Base-by-base conservation (phyloP, 768 basidiomycete genomes). In the Steccherinum ochraceum region DNA sequence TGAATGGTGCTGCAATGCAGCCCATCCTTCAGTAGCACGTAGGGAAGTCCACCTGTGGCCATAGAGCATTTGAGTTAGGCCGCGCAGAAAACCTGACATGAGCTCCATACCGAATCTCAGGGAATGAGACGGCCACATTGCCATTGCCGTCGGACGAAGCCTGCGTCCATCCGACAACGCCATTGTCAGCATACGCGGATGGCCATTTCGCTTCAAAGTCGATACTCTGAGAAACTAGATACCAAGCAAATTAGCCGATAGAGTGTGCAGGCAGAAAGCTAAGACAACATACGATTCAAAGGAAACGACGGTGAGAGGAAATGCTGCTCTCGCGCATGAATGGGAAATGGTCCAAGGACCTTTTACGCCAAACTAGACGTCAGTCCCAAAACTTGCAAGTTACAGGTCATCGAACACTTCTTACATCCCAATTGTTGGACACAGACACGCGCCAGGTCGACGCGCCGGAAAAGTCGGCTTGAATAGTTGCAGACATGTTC, bases 321-420 rank as follows among this genome's bases (percentile, higher is more conserved):
- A 49, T 91, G 83, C 45, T 92, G 90, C 56, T 92, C 90, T 59
- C 89, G 74, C 11, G 89, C 89, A 52, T 89, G 86, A 25, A 87
- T 77, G 2, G 89, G 89, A 63, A 92, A 92, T 0, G 89, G 90
- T 0, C 89, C 90, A 12, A 93, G 76, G 11, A 88, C 79, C 85
- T 88, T 24, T 24, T n/a, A 20, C 7, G 16, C 16, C 30, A 35
- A 16, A 35, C 7, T 35, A 7, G 16, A 16, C 16, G 16, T 7
- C 30, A 35, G 16, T 35, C 16, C 30, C 30, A 35, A n/a, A n/a
- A n/a, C n/a, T n/a, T n/a, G n/a, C n/a, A n/a, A 24, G 39, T 12
- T 40, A 12, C 11, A 21, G 20, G 24, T 7, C 13, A 47, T 40
- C 56, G 46, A 53, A 40, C 40, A 26, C 4, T 16, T 53, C 64